Evolutionary conservation across 768 basidiomycete genomes (phyloP).

Genomic region (Suillus spraguei): DNA sequence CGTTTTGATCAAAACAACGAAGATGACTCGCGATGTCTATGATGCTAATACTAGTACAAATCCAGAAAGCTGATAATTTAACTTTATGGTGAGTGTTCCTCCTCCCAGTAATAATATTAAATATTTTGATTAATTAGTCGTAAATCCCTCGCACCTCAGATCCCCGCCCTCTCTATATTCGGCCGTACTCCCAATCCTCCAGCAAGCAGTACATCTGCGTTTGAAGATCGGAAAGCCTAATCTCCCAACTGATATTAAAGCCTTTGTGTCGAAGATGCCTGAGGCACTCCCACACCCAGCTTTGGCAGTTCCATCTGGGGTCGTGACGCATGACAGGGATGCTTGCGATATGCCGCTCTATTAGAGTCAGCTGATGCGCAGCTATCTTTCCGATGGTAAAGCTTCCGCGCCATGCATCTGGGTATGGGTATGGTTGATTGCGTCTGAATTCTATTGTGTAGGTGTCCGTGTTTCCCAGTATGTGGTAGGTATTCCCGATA

Average conservation of each 20-base stretch:
- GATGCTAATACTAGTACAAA: not conserved
- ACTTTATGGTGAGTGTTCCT: not conserved
- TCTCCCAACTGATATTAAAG: slow-evolving; percentile 20
- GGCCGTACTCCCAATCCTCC: slow-evolving; percentile 30
- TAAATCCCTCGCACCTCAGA: not conserved
- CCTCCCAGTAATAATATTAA: not conserved
- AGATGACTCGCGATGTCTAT: not conserved
- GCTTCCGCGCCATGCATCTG: slow-evolving; percentile 27
- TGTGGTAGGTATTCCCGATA: slow-evolving; percentile 31
- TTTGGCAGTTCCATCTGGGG: slow-evolving; percentile 28
- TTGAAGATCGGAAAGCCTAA: slow-evolving; percentile 21
- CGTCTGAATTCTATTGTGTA: slow-evolving; percentile 21
- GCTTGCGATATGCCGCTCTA: slow-evolving; percentile 20
- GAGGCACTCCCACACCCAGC: slow-evolving; percentile 30
- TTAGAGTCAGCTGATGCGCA: slow-evolving; percentile 15
- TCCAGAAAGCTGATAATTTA: not conserved
- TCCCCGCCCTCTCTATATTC: not conserved
- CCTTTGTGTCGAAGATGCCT: slow-evolving; percentile 13
- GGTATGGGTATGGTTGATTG: slow-evolving; percentile 11
- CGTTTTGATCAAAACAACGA: not conserved
- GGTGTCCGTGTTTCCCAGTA: slow-evolving; percentile 28
- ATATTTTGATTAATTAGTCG: not conserved
- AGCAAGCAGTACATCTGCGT: slow-evolving; percentile 27
- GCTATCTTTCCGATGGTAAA: slow-evolving; percentile 28
- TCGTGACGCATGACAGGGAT: slow-evolving; percentile 24